phyloP scores from a whole-genome alignment of 805 yeast species.

The Nakazawaea pomicola region DNA sequence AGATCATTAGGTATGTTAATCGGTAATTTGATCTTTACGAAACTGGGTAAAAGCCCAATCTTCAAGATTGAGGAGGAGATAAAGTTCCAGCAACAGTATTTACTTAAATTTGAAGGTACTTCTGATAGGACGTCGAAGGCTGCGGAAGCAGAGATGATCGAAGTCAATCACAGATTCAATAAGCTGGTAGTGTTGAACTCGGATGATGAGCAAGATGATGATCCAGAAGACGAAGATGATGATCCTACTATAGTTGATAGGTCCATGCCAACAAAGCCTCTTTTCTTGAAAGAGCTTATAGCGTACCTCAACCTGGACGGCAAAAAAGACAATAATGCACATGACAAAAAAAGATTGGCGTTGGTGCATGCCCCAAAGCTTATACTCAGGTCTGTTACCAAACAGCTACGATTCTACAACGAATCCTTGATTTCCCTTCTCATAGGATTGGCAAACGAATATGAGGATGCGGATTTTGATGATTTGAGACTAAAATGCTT shows the following conservation, averaged over 20 bases:
- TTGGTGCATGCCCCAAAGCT: slow-evolving; percentile 51
- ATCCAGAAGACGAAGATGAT: slow-evolving; percentile 45
- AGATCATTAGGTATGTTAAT: slow-evolving; percentile 52
- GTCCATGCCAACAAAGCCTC: slow-evolving; percentile 40
- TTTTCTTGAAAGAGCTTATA: slow-evolving; percentile 71
- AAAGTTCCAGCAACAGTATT: slow-evolving; percentile 20
- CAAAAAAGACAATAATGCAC: slow-evolving; percentile 39
- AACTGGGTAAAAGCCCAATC: slow-evolving; percentile 17
- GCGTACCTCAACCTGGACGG: slow-evolving; percentile 44
- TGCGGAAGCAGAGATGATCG: slow-evolving; percentile 23
- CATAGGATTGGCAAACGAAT: slow-evolving; percentile 51
- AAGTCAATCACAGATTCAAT: slow-evolving; percentile 10
- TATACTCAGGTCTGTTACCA: slow-evolving; percentile 60
- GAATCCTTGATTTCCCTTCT: slow-evolving; percentile 46
- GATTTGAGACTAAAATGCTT: slow-evolving; percentile 59
- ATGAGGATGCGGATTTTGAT: slow-evolving; percentile 56
- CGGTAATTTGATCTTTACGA: slow-evolving; percentile 45
- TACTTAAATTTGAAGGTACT: not conserved
- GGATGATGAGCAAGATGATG: slow-evolving; percentile 28
- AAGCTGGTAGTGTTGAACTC: slow-evolving; percentile 17
- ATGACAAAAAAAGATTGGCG: slow-evolving; percentile 44
- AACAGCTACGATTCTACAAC: slow-evolving; percentile 57
- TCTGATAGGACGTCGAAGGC: slow-evolving; percentile 10
- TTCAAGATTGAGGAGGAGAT: slow-evolving; percentile 25
- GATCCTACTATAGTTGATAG: slow-evolving; percentile 38